A percentile compares a stretch with the other conserved stretches of the same genome.
Conservation (phyloP, 1,284 basidiomycete species). For the Peniophora sp. region DNA sequence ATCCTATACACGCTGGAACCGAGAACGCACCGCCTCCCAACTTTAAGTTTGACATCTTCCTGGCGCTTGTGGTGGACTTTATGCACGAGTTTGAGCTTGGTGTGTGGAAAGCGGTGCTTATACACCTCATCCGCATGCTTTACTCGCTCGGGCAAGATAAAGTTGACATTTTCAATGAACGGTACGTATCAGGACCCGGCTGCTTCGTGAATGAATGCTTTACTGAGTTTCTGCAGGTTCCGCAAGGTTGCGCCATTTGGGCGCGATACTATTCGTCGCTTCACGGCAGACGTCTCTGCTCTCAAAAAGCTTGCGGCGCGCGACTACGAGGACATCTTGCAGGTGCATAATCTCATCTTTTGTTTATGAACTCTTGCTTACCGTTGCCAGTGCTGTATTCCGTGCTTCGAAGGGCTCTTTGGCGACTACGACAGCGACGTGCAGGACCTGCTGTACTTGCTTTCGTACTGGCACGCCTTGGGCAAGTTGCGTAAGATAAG, state of each 20-base stretch:
- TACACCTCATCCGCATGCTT: not conserved
- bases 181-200: not conserved
- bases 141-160: not conserved
- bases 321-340: conserved; percentile 27
- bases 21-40: not conserved
- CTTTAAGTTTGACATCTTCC: not conserved
- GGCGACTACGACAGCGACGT: conserved; percentile 17
- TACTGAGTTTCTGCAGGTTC: not conserved
- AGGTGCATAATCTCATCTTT: conserved; percentile 15
- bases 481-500: conserved; percentile 25
- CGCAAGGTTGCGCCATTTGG: conserved; percentile 14
- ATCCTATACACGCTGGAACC: no score
- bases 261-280: conserved; percentile 10
- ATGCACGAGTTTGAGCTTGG: not conserved
- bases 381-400: conserved; percentile 22
- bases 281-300: conserved; percentile 9
- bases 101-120: not conserved
- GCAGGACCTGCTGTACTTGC: conserved; percentile 17
- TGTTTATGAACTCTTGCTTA: not conserved
- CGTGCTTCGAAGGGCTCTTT: conserved; percentile 25
- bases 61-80: not conserved
- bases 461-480: conserved; percentile 23
- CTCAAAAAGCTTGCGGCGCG: conserved; percentile 21
- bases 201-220: not conserved
- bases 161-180: conserved; percentile 1